These are phyloP conservation scores for Blastocystis sp. DNA, from an alignment of 352 stramenopile genomes.

Conservation along the genomic window DNA sequence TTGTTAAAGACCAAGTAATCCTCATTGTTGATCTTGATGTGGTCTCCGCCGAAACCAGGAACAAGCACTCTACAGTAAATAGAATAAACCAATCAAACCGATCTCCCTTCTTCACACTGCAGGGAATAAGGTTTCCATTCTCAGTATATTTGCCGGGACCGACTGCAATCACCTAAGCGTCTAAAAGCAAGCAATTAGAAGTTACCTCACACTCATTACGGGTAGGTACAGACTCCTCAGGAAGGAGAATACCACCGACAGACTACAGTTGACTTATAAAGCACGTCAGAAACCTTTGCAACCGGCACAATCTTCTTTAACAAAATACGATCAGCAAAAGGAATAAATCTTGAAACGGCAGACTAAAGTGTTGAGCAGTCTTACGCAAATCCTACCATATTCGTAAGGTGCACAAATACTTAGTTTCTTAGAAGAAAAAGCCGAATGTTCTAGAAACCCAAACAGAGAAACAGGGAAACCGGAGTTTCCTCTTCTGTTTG, in stretches of 20 bases:
- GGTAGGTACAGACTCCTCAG: slow-evolving; percentile 49
- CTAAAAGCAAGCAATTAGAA: background rate
- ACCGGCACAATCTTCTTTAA: slow-evolving; percentile 61
- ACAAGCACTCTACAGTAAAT: slow-evolving; percentile 49
- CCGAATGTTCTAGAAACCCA: slow-evolving; percentile 25
- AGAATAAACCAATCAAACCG: background rate
- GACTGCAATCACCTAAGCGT: slow-evolving; percentile 61
- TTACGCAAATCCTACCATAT: background rate
- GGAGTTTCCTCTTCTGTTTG: background rate
- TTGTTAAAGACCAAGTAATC: slow-evolving; percentile 63
- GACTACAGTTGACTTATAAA: slow-evolving; percentile 50
- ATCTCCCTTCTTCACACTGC: slow-evolving; percentile 61
- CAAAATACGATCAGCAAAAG: slow-evolving; percentile 63
- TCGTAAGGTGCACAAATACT: background rate
- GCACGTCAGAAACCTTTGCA: slow-evolving; percentile 48
- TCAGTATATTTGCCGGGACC: slow-evolving; percentile 52
- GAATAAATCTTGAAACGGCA: slow-evolving; percentile 61
- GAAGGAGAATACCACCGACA: slow-evolving; percentile 63
- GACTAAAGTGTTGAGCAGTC: background rate
- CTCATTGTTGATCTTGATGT: slow-evolving; percentile 62
- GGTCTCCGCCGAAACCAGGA: slow-evolving; percentile 62
- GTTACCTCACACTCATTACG: slow-evolving; percentile 58
- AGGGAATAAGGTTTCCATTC: slow-evolving; percentile 60
- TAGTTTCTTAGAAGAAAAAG: background rate
- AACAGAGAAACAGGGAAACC: background rate